Evolutionary conservation across 306 rosid species (phyloP).

Genomic region (Dalbergia cultrata): DNA sequence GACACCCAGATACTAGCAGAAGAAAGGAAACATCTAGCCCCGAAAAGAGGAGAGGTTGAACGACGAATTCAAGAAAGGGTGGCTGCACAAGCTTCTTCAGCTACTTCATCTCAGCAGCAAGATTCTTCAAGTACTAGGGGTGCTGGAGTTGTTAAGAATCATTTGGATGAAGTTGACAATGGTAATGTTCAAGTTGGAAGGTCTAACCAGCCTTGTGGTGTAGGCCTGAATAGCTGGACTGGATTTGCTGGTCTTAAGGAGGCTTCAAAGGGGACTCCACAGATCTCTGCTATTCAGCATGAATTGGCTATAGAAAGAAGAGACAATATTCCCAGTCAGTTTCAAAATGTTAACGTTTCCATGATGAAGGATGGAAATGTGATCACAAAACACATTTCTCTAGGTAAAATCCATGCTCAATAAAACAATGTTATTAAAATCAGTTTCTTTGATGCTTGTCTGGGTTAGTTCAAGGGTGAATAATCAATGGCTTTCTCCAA

Average conservation of each 20-base stretch:
- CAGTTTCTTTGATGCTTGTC: slow-evolving; percentile 16
- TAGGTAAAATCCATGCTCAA: slow-evolving; percentile 62
- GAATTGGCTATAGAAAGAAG: slow-evolving; percentile 72
- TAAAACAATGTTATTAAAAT: slow-evolving; percentile 1
- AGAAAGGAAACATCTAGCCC: slow-evolving; percentile 59
- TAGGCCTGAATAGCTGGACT: slow-evolving; percentile 68
- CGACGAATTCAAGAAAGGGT: slow-evolving; percentile 65
- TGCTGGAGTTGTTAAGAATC: slow-evolving; percentile 58
- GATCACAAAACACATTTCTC: slow-evolving; percentile 62
- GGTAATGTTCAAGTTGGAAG: slow-evolving; percentile 67
- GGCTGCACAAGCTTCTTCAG: slow-evolving; percentile 59
- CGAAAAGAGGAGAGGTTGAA: slow-evolving; percentile 68
- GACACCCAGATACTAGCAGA: slow-evolving; percentile 60
- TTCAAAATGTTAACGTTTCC: slow-evolving; percentile 65
- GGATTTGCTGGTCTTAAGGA: slow-evolving; percentile 66
- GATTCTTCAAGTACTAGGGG: slow-evolving; percentile 68
- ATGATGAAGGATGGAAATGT: slow-evolving; percentile 63
- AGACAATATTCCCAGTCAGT: slow-evolving; percentile 64
- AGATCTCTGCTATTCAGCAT: slow-evolving; percentile 66
- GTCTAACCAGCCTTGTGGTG: slow-evolving; percentile 61
- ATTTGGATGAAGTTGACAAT: slow-evolving; percentile 66
- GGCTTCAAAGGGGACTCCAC: slow-evolving; percentile 67
- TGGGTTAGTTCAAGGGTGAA: slow-evolving; percentile 43
- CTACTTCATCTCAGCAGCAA: slow-evolving; percentile 55
- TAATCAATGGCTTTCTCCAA: slow-evolving; percentile 44